Conservation (phyloP, 169 alveolate genomes). For the Babesia ovata region DNA sequence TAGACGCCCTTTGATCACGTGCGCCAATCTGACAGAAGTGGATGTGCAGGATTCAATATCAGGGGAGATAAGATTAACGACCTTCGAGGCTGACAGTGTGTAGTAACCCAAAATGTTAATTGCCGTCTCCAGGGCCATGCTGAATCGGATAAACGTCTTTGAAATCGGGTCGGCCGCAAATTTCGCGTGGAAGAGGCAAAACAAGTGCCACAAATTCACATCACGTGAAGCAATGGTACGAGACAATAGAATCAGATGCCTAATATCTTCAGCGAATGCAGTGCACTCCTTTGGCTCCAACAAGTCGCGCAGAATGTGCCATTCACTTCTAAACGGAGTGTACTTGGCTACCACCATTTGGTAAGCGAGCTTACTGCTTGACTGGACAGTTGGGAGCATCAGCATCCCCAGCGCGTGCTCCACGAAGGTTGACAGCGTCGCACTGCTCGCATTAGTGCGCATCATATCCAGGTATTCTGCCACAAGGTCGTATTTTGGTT, state of each 20-base stretch:
- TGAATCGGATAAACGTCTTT: conserved; percentile 23
- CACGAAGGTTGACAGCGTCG: conserved; percentile 12
- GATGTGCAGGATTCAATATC: neutral
- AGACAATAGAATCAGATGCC: conserved; percentile 11
- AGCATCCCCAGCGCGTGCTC: conserved; percentile 9
- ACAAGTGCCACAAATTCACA: conserved; percentile 42
- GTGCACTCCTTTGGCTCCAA: conserved; percentile 4
- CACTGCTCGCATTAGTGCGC: neutral
- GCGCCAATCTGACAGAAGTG: neutral
- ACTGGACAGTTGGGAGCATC: conserved; percentile 20
- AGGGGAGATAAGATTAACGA: neutral
- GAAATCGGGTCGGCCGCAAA: conserved; percentile 9
- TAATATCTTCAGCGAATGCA: conserved; percentile 3
- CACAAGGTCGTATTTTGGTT: conserved; percentile 13
- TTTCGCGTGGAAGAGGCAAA: conserved; percentile 31
- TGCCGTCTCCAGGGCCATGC: conserved; percentile 32
- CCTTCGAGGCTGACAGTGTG: neutral
- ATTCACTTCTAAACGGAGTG: neutral
- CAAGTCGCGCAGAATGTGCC: conserved; percentile 22
- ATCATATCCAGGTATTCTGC: conserved; percentile 1
- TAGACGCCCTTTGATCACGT: conserved; percentile 22
- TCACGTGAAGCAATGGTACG: conserved; percentile 1
- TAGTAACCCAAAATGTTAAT: conserved; percentile 35
- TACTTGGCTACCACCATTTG: conserved; percentile 29
- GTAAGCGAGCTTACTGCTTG: neutral